phyloP scores from a whole-genome alignment of 1,284 basidiomycete species.

The Leccinum solheimii region DNA sequence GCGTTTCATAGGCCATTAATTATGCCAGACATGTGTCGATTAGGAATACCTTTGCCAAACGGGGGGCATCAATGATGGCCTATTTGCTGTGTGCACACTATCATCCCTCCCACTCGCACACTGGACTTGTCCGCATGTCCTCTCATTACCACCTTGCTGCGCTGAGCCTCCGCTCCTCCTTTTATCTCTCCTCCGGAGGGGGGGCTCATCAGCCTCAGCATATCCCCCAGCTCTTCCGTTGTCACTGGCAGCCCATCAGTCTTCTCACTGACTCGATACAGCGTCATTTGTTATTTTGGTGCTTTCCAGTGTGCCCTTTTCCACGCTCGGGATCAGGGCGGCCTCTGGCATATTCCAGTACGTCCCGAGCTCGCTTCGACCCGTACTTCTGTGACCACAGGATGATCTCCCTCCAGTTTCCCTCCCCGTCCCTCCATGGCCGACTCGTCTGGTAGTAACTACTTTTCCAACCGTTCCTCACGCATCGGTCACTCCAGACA shows the following conservation, averaged over 20 bases:
- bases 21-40: slow-evolving; percentile 28
- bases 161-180: slow-evolving; percentile 23
- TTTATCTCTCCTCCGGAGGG: slow-evolving; percentile 29
- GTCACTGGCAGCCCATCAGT: background rate
- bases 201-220: slow-evolving; percentile 3
- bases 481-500: slow-evolving; percentile 14
- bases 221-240: slow-evolving; percentile 10
- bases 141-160: slow-evolving; percentile 23
- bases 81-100: slow-evolving; percentile 26
- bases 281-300: slow-evolving; percentile 9
- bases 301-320: slow-evolving; percentile 24
- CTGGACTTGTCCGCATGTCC: slow-evolving; percentile 31
- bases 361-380: slow-evolving; percentile 18
- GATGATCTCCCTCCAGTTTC: slow-evolving; percentile 25
- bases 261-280: slow-evolving; percentile 1
- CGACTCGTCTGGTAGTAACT: slow-evolving; percentile 18
- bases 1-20: slow-evolving; percentile 36
- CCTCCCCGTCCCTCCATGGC: slow-evolving; percentile 20
- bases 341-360: slow-evolving; percentile 21
- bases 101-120: slow-evolving; percentile 20
- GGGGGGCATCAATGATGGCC: slow-evolving; percentile 18
- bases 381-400: slow-evolving; percentile 13
- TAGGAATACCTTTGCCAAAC: slow-evolving; percentile 34
- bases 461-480: slow-evolving; percentile 15
- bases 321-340: slow-evolving; percentile 31